Evolutionary conservation across 495 filamentous ascomycete species (phyloP), one percentile per base, ranked within the genome.

Genomic region (Penicillium diatomitis): DNA sequence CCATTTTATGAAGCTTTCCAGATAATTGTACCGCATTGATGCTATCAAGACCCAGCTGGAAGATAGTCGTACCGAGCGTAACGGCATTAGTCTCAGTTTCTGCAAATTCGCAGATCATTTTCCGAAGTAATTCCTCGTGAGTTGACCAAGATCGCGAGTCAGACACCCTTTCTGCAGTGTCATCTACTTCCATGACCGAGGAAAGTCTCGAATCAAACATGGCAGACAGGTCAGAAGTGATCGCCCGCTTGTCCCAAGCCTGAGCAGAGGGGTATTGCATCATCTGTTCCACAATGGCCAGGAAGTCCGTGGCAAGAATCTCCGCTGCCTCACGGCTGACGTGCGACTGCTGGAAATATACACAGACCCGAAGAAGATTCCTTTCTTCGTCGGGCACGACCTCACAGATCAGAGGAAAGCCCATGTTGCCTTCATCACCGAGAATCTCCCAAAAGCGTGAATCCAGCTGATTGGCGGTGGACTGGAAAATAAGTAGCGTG

Each of bases 401-500:
- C 53, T 90, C 86, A 48, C 79, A 79, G 44, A 89, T 82, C 46
- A 89, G 53, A 7, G 86, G 74, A 66, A 69, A 87, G 67, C 88
- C 86, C 86, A 92, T 92, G 39, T 76, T 69, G 2, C 88, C 86
- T 44, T 76, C 63, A 55, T 94, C 88, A 28, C 76, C 63, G 46
- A 78, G 67, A 29, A 88, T 53, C 4, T 68, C 71, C 88, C 88
- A 94, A 27, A 90, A 62, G 0, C 57, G 50, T 5, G 63, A 27
- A 53, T 87, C 77, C 6, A 90, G 67, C 1, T 60, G 50, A 9
- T 65, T 55, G 2, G 62, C 50, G 0, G 71, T 63, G 29, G 79
- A 75, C 50, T 94, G 88, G 40, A 90, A 67, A 47, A 94, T 74
- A 45, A 94, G 69, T 46, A 92, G 64, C 8, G 83, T 86, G 64